Conservation (phyloP, 2,329 filamentous ascomycete genomes). For the Diaporthe batatas region DNA sequence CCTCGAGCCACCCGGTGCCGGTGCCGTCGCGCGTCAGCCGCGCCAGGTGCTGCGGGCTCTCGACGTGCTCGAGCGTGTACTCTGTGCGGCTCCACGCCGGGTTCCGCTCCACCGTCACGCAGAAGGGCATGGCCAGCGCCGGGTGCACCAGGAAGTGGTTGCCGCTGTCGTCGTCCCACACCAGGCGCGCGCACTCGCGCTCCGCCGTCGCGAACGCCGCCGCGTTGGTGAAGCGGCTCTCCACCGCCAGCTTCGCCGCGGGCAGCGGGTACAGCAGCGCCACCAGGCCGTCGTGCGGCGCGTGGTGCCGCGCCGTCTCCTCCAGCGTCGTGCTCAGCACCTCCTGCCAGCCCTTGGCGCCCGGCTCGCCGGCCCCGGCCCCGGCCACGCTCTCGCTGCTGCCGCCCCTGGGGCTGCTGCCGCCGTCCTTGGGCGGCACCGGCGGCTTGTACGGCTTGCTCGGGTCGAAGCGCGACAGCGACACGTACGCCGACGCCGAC, state of each 20-base stretch:
- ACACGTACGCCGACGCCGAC: constrained; percentile 72
- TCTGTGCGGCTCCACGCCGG: constrained; percentile 72
- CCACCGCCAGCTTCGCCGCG: constrained; percentile 73
- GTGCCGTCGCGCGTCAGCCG: constrained; percentile 72
- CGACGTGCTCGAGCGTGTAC: constrained; percentile 75
- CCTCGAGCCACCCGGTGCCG: constrained; percentile 70
- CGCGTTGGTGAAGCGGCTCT: constrained; percentile 67
- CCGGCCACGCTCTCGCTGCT: constrained; percentile 42
- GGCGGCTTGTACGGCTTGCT: constrained; percentile 66
- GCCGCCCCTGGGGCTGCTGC: constrained; percentile 2
- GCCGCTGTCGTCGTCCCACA: constrained; percentile 75
- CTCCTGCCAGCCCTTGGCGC: constrained; percentile 67
- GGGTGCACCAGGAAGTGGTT: constrained; percentile 75
- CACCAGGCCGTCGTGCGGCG: constrained; percentile 73
- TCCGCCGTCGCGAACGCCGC: constrained; percentile 73
- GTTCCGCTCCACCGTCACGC: constrained; percentile 69
- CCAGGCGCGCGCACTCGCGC: constrained; percentile 76
- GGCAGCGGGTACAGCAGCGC: constrained; percentile 77
- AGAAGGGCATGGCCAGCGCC: constrained; percentile 73
- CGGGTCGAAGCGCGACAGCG: constrained; percentile 71
- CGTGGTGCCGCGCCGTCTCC: constrained; percentile 64
- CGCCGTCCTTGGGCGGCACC: constrained; percentile 45
- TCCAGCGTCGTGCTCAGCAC: constrained; percentile 71
- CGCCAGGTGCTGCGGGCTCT: constrained; percentile 71
- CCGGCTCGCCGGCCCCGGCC: constrained; percentile 45